Evolutionary conservation across 2,329 filamentous ascomycete species (phyloP), one percentile per base, ranked within the genome.

Genomic region (Purpureocillium takamizusanense): DNA sequence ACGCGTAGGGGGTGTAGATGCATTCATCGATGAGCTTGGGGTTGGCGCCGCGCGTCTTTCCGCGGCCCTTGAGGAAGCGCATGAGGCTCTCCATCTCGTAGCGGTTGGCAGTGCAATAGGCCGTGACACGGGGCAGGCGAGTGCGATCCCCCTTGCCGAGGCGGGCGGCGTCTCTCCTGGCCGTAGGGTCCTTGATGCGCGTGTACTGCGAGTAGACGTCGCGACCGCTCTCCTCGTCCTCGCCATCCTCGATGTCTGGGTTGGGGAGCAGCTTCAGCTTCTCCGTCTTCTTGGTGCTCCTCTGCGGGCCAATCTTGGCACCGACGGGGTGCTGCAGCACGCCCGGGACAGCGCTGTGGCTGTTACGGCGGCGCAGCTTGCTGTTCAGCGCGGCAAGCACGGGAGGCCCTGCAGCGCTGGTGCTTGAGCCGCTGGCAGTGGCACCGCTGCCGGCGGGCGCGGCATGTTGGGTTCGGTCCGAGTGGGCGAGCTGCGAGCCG

Each of bases 151-250:
- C 89, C 61, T 97, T 98, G 29, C 92, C 92, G 31, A 98, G 63
- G 40, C 89, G 73, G 21, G 92, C 92, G 13, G 92, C 92, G 69
- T 97, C 90, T 52, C 92, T 77, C 44, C 92, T 73, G 8, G 92
- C 92, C 1, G 83, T 95, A 1, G 90, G 89, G 55, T 98, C 92
- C 60, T 97, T 97, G 64, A 98, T 98, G 33, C 92, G 77, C 8
- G 90, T 95, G 59, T 95, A 97, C 60, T 98, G 92, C 18, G 89
- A 90, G 65, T 98, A 98, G 25, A 98, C 92, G 57, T 98, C 92
- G 46, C 89, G 74, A 9, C 89, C 88, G 53, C 86, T 92, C 61
- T 95, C 90, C 53, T 95, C 90, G 45, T 97, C 89, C 7, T 47
- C 70, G 49, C 71, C 78, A 32, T 89, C 86, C 18, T 86, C 83